Percentiles rank a stretch among this genome's conserved stretches.
phyloP scores from a whole-genome alignment of 2,329 filamentous ascomycete genomes.

The Stachybotrys chartarum region DNA sequence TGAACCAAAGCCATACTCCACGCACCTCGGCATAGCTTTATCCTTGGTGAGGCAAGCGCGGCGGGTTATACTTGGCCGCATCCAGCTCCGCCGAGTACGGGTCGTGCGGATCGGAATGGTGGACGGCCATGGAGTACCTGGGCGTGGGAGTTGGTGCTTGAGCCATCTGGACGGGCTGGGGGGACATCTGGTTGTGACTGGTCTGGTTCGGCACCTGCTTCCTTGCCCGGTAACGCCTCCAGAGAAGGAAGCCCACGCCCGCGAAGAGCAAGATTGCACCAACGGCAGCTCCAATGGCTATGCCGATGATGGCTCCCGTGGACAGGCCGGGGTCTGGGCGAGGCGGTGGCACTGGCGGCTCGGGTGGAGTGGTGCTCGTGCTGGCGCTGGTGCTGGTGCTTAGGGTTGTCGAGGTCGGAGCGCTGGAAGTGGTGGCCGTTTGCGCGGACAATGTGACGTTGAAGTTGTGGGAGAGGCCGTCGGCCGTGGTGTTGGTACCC shows the following conservation, averaged over 20 bases:
- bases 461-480: slow-evolving; percentile 11
- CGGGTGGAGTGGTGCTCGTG: not conserved
- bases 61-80: no score
- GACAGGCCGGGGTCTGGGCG: slow-evolving; percentile 6
- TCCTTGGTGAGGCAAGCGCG: no score
- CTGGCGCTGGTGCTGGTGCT: not conserved
- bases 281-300: slow-evolving; percentile 14
- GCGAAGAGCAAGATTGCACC: slow-evolving; percentile 10
- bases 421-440: not conserved
- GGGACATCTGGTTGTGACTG: not conserved
- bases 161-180: not conserved
- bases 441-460: slow-evolving; percentile 10
- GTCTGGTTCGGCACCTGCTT: not conserved
- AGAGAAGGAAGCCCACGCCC: slow-evolving; percentile 12
- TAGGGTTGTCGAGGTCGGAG: not conserved
- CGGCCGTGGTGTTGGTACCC: slow-evolving; percentile 4
- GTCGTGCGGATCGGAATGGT: not conserved
- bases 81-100: not conserved
- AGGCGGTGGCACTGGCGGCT: not conserved
- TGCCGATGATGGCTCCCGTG: slow-evolving; percentile 14
- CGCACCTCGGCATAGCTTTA: no score
- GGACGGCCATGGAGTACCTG: not conserved
- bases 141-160: not conserved
- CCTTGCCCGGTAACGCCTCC: slow-evolving; percentile 10
- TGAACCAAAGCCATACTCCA: no score